Evolutionary conservation across 495 filamentous ascomycete genomes (phyloP), one percentile per base, ranked within the genome.

Genomic region (Aspergillus bertholletiae): DNA sequence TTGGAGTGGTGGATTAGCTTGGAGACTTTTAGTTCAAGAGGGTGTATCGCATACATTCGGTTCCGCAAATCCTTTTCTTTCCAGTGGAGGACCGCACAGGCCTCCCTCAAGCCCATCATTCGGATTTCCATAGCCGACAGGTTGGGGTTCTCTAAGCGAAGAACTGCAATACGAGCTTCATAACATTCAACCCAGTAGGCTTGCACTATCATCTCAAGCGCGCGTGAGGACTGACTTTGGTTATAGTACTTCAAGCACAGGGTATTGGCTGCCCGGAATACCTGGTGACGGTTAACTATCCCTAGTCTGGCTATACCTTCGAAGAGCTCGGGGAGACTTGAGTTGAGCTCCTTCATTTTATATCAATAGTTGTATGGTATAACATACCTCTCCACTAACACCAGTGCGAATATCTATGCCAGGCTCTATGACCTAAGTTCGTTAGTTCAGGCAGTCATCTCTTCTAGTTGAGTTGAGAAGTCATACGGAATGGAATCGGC

Each of bases 131-230:
- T 57, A 11, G 27, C 49, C 1, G 61, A 57, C n/a, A 51, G 44
- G 11, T 20, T 37, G 6, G 57, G 61, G 21, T 58, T 54, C 23
- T 64, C 54, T 7, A 60, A 39, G 2, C 49, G 61, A 15, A 64
- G 35, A 5, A 56, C 59, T n/a, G 55, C 59, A 34, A 54, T 58
- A 6, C 59, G 55, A 7, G 59, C 57, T 22, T 60, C 51, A 45
- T 51, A 61, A n/a, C 58, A 61, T 32, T 64, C 61, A 5, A 61
- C 49, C 61, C 61, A 64, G 35, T 61, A 64, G 11, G 61, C 58
- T 34, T 64, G 61, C 15, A 64, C 58, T 30, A 64, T 54, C 58
- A 64, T 64, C 41, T 64, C 61, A 9, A 64, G 53, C 18, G 61
- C 61, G 4, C 61, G 58, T 17, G 58, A 61, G 1, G 61, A 64